phyloP scores from a whole-genome alignment of 768 basidiomycete species.

The Tulasnella sp. region DNA sequence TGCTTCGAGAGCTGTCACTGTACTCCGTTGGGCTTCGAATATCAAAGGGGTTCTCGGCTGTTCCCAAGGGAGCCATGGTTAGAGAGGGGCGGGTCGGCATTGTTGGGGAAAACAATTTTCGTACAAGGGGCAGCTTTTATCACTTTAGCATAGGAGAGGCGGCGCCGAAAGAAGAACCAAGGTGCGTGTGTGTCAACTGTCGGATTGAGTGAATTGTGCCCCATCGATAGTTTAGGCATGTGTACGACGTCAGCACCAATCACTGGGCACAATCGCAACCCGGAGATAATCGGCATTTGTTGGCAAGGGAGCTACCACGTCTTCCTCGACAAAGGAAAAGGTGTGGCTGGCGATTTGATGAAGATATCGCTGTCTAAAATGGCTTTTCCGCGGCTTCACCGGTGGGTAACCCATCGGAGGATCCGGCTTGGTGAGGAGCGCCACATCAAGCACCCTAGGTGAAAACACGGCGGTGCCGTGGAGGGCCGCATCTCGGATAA shows the following conservation, averaged over 20 bases:
- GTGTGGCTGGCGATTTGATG: too few species aligned
- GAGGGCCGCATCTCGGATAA: too few species aligned
- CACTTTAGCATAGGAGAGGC: background rate
- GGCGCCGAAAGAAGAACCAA: too few species aligned
- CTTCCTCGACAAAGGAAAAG: too few species aligned
- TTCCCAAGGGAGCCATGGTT: background rate
- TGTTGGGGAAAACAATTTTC: background rate
- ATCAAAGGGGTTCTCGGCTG: background rate
- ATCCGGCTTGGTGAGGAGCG: too few species aligned
- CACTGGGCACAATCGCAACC: background rate
- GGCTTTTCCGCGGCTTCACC: too few species aligned
- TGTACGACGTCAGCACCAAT: background rate
- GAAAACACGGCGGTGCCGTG: too few species aligned
- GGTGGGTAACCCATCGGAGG: too few species aligned
- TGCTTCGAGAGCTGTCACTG: background rate
- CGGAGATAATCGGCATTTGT: background rate
- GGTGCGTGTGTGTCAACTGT: too few species aligned
- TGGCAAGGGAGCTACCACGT: too few species aligned
- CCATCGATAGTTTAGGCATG: background rate
- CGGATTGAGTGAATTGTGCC: background rate
- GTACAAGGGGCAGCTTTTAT: background rate
- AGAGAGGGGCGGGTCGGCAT: background rate
- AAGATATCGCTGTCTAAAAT: too few species aligned
- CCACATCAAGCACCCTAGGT: too few species aligned
- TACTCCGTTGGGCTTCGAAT: background rate